A percentile compares a stretch with the other conserved stretches of the same genome.
Evolutionary conservation across 2,329 filamentous ascomycete genomes (phyloP).

Genomic region (Aspergillus sp.): DNA sequence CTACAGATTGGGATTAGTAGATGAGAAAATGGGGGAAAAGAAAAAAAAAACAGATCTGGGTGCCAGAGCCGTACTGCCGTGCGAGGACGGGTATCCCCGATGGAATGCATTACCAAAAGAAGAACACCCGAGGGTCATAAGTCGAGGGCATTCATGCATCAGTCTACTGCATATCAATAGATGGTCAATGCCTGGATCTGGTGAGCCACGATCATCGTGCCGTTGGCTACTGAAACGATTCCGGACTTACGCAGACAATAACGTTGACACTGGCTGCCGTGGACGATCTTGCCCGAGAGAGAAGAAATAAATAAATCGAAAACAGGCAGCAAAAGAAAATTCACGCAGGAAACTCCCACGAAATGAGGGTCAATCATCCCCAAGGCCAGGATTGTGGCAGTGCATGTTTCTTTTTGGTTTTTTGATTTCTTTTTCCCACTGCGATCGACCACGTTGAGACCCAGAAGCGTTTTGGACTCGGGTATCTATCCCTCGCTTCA

Average conservation of each 20-base stretch:
- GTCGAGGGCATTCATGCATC: no score
- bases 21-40: no score
- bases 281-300: constrained; percentile 1
- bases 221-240: no score
- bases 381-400: constrained; percentile 11
- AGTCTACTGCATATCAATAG: no score
- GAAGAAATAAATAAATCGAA: constrained; percentile 1
- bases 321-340: background rate
- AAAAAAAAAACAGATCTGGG: no score
- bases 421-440: background rate
- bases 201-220: no score
- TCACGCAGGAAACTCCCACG: background rate
- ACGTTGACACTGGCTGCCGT: constrained; percentile 1
- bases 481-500: constrained; percentile 6
- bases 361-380: background rate
- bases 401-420: constrained; percentile 5
- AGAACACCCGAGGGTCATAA: no score
- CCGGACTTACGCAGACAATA: background rate
- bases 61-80: no score
- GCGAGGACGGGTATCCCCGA: no score
- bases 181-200: no score
- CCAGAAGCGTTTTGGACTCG: constrained; percentile 13
- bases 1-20: no score
- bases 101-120: no score
- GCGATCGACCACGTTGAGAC: constrained; percentile 19